Evolutionary conservation across 352 stramenopile genomes (phyloP).

Genomic region (Globisporangium paroecandrum): DNA sequence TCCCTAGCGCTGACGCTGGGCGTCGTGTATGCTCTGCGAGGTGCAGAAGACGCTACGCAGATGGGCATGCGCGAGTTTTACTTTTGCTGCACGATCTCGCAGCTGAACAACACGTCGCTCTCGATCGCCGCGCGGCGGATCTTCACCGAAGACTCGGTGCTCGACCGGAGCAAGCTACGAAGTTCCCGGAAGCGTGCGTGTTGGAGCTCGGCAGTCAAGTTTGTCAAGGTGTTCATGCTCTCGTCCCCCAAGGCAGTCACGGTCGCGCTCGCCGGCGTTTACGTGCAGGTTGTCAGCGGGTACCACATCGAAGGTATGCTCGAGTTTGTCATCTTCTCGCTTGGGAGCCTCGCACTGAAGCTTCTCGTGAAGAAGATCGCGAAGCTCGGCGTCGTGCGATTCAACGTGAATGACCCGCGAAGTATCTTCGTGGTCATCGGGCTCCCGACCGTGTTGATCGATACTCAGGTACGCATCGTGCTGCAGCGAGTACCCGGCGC

Average conservation of each 20-base stretch:
- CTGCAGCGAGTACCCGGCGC: constrained; percentile 25
- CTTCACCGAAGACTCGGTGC: constrained; percentile 6
- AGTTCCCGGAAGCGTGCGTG: neutral
- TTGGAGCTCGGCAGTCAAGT: neutral
- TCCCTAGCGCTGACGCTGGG: neutral
- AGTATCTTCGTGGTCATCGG: constrained; percentile 34
- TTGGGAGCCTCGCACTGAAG: constrained; percentile 20
- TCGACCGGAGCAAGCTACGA: neutral
- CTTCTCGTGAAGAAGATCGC: constrained; percentile 27
- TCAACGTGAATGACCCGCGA: constrained; percentile 25
- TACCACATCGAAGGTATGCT: neutral
- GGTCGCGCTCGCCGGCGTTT: constrained; percentile 1
- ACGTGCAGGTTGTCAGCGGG: constrained; percentile 2
- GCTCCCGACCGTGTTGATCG: constrained; percentile 38
- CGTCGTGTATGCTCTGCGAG: neutral
- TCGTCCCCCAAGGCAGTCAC: neutral
- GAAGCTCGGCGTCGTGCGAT: constrained; percentile 27
- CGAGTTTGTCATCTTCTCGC: constrained; percentile 1
- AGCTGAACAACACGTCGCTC: constrained; percentile 10
- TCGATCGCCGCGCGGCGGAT: neutral
- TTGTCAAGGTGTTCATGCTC: neutral
- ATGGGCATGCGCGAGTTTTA: constrained; percentile 7
- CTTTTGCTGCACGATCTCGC: neutral
- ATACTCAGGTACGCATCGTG: constrained; percentile 37
- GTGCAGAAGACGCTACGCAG: neutral